A percentile compares a stretch with the other conserved stretches of the same genome.
phyloP scores from a whole-genome alignment of 1,284 basidiomycete species.

The Salmacisia buchloeana region DNA sequence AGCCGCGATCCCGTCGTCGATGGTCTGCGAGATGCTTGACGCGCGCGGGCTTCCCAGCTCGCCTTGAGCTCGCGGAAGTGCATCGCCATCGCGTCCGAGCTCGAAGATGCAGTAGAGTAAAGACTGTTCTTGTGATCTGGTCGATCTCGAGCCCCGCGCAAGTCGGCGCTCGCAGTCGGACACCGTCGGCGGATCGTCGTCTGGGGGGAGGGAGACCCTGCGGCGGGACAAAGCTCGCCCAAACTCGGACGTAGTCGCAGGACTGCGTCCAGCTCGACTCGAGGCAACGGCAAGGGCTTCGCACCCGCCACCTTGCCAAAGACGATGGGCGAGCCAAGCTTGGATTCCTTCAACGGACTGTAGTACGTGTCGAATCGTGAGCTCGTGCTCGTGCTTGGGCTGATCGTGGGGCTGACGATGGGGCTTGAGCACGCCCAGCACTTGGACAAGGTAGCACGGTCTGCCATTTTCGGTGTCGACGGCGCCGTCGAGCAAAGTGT shows the following conservation, averaged over 20 bases:
- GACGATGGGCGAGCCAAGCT: too few species aligned
- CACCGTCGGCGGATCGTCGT: too few species aligned
- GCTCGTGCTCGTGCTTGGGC: too few species aligned
- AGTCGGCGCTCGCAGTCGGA: too few species aligned
- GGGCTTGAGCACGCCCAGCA: too few species aligned
- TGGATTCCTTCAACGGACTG: too few species aligned
- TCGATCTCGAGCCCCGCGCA: background rate
- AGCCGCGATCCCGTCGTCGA: too few species aligned
- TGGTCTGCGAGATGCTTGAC: background rate
- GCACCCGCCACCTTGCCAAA: background rate
- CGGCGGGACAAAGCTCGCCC: background rate
- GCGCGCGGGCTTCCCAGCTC: background rate
- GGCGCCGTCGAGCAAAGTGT: background rate
- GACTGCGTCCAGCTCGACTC: background rate
- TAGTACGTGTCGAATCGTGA: too few species aligned
- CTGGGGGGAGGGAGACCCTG: background rate
- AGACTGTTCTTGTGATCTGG: too few species aligned
- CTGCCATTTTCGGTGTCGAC: background rate
- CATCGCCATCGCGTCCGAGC: background rate
- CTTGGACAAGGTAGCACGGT: background rate
- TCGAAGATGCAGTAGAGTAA: too few species aligned
- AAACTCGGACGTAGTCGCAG: background rate
- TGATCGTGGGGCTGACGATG: too few species aligned
- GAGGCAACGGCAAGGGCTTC: background rate
- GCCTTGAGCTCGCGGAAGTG: slow-evolving; percentile 5